These are phyloP conservation scores for Suhomyces sp. DNA, from an alignment of 805 yeast species.

Conservation along the genomic window DNA sequence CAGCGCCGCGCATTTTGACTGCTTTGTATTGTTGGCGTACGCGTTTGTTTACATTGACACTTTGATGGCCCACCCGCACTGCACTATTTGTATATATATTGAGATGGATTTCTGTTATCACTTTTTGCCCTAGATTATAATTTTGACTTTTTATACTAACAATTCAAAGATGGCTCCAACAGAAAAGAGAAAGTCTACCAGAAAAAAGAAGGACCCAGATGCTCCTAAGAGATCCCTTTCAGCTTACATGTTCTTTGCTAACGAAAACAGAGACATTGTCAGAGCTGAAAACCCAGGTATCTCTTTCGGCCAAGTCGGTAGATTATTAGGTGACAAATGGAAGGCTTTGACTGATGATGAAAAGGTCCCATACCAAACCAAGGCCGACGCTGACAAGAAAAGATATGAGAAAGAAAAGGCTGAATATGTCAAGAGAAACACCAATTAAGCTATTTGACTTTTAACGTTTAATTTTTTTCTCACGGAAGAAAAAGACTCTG, in stretches of 20 bases:
- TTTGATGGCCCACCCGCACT: neutral
- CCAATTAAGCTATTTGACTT: constrained; percentile 6
- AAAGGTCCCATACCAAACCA: constrained; percentile 85
- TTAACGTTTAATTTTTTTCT: neutral
- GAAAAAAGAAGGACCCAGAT: constrained; percentile 78
- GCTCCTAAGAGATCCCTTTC: constrained; percentile 99
- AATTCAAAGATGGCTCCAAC: constrained; percentile 13
- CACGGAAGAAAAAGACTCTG: neutral
- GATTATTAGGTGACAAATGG: constrained; percentile 94
- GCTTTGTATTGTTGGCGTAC: constrained; percentile 1
- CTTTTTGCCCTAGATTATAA: neutral
- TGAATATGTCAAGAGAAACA: constrained; percentile 55
- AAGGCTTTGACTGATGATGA: constrained; percentile 81
- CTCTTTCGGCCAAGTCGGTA: constrained; percentile 93
- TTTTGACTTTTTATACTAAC: constrained; percentile 9
- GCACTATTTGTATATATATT: constrained; percentile 1
- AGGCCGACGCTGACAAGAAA: constrained; percentile 95
- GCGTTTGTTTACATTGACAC: constrained; percentile 6
- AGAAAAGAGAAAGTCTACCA: constrained; percentile 43
- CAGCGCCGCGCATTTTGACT: neutral
- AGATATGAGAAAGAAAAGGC: constrained; percentile 97
- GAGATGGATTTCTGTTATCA: neutral
- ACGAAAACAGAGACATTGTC: constrained; percentile 93
- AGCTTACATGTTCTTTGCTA: constrained; percentile 98
- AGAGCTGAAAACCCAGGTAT: constrained; percentile 96